phyloP scores from a whole-genome alignment of 2,329 filamentous ascomycete genomes.

The Exserohilum rostratum region DNA sequence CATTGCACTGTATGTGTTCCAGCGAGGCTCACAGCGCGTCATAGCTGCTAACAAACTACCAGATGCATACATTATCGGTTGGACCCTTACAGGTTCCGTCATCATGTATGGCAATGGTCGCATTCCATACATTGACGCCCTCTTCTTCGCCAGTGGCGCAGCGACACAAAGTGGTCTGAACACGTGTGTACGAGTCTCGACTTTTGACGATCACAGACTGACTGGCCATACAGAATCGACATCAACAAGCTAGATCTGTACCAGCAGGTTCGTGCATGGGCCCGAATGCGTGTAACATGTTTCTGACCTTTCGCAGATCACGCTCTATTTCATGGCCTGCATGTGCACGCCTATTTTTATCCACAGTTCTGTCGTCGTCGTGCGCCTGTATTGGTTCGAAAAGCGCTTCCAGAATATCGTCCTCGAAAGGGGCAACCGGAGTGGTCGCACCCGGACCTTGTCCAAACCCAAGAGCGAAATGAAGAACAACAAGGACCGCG shows the following conservation, averaged over 20 bases:
- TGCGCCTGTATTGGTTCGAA: constrained; percentile 97
- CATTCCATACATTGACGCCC: constrained; percentile 80
- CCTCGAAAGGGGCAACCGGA: constrained; percentile 66
- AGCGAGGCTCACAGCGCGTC: no score
- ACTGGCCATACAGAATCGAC: constrained; percentile 50
- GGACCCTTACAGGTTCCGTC: constrained; percentile 75
- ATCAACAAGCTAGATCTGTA: constrained; percentile 55
- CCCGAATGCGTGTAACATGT: not conserved
- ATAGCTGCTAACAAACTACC: constrained; percentile 12
- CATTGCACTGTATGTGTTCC: constrained; percentile 68
- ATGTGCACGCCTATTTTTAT: constrained; percentile 52
- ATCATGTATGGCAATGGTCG: constrained; percentile 71
- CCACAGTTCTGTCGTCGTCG: constrained; percentile 77
- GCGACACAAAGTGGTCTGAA: constrained; percentile 95
- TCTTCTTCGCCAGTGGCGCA: constrained; percentile 85
- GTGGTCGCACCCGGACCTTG: constrained; percentile 67
- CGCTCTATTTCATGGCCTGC: constrained; percentile 45
- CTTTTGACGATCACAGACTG: constrained; percentile 14
- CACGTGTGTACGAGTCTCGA: constrained; percentile 55
- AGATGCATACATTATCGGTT: constrained; percentile 82
- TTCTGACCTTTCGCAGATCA: constrained; percentile 46
- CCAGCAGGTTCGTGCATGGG: constrained; percentile 49
- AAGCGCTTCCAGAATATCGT: constrained; percentile 89
- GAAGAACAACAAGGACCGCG: constrained; percentile 53
- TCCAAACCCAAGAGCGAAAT: constrained; percentile 58